A percentile compares a stretch with the other conserved stretches of the same genome.
Evolutionary conservation across 805 yeast genomes (phyloP).

Genomic region (Blastobotrys attinorum): DNA sequence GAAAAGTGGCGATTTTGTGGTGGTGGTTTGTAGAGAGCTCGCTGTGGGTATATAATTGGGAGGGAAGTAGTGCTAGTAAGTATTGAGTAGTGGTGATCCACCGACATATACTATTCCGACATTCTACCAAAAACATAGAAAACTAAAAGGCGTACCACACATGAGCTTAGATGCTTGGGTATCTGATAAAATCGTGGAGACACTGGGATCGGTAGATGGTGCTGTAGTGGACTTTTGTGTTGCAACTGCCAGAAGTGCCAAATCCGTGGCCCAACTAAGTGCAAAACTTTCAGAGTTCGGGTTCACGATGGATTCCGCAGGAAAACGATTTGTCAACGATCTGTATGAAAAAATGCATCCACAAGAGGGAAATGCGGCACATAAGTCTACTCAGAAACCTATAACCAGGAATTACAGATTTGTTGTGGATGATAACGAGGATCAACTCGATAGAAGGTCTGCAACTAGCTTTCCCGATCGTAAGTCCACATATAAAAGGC

Average conservation of each 20-base stretch:
- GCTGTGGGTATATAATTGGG: neutral
- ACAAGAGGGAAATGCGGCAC: neutral
- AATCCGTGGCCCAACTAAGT: conserved; percentile 10
- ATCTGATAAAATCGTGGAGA: conserved; percentile 15
- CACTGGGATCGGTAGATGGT: conserved; percentile 21
- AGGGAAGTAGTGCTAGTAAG: no score
- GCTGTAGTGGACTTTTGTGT: conserved; percentile 22
- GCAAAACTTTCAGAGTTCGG: conserved; percentile 19
- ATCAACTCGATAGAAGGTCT: no score
- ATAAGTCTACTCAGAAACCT: neutral
- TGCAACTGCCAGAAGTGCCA: conserved; percentile 22
- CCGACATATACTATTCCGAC: no score
- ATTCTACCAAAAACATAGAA: no score
- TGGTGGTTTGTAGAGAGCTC: neutral
- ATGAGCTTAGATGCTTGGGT: conserved; percentile 16
- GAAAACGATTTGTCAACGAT: conserved; percentile 14
- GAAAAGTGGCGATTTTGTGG: conserved; percentile 1
- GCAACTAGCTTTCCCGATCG: no score
- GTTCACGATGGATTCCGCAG: conserved; percentile 11
- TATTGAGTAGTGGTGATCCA: no score
- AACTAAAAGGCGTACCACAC: no score
- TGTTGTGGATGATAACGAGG: conserved; percentile 1
- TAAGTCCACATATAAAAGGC: neutral
- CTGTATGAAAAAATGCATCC: conserved; percentile 12
- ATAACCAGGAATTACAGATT: conserved; percentile 3